Conservation (phyloP, 2,329 filamentous ascomycete species). For the Colletotrichum horii region DNA sequence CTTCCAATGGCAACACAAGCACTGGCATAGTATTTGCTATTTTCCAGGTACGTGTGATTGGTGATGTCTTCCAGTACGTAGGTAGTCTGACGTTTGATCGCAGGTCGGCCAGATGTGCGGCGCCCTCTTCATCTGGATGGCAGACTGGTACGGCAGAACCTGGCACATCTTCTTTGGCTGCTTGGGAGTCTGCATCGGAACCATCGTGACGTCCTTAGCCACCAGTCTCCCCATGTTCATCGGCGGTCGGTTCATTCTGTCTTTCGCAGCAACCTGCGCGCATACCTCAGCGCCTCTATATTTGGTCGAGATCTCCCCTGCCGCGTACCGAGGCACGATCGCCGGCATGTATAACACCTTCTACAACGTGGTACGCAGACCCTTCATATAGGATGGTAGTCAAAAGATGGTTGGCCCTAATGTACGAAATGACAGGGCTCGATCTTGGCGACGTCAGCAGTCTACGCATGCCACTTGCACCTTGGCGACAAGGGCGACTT, state of each 20-base stretch:
- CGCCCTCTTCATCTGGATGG: slow-evolving; percentile 46
- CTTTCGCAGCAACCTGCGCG: slow-evolving; percentile 61
- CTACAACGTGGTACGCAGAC: slow-evolving; percentile 40
- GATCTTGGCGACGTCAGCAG: slow-evolving; percentile 34
- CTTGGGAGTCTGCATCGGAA: slow-evolving; percentile 53
- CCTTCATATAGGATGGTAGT: accelerated
- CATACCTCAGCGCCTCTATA: slow-evolving; percentile 63
- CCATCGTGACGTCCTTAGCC: slow-evolving; percentile 53
- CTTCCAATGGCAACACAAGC: slow-evolving; percentile 39
- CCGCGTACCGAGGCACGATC: slow-evolving; percentile 60
- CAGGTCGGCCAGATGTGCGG: slow-evolving; percentile 47
- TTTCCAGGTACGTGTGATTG: slow-evolving; percentile 29
- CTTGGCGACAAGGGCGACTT: slow-evolving; percentile 29
- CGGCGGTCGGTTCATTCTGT: slow-evolving; percentile 53
- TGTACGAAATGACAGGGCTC: slow-evolving; percentile 22
- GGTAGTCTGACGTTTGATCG: neutral
- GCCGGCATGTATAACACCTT: slow-evolving; percentile 58
- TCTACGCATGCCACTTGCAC: slow-evolving; percentile 34
- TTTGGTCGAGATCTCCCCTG: slow-evolving; percentile 65
- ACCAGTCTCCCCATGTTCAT: slow-evolving; percentile 46
- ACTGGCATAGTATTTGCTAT: slow-evolving; percentile 51
- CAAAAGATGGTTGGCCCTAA: neutral
- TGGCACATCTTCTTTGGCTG: slow-evolving; percentile 50
- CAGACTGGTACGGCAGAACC: slow-evolving; percentile 49
- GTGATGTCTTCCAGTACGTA: neutral